phyloP scores from a whole-genome alignment of 1,284 basidiomycete genomes.

The Veloboletus limbatus region DNA sequence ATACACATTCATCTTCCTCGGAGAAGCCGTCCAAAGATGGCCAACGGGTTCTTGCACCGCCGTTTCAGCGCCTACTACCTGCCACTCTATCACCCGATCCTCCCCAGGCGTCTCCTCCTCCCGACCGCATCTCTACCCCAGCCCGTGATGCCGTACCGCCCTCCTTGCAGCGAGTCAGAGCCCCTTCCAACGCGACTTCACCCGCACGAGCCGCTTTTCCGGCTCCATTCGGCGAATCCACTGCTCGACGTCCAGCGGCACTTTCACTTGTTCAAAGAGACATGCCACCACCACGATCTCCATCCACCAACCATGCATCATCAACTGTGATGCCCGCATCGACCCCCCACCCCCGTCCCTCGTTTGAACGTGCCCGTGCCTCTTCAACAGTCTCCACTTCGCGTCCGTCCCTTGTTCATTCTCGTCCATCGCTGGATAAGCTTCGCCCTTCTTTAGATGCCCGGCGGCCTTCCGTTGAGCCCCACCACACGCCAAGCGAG shows the following conservation, averaged over 20 bases:
- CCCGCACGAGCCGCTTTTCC: conserved; percentile 15
- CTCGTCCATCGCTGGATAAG: conserved; percentile 15
- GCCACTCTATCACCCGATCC: conserved; percentile 7
- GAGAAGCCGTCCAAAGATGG: conserved; percentile 9
- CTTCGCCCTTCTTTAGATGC: conserved; percentile 11
- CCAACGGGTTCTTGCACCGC: conserved; percentile 13
- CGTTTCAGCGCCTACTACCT: conserved; percentile 25
- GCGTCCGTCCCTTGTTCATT: conserved; percentile 16
- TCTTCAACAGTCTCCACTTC: conserved; percentile 15
- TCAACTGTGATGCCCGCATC: conserved; percentile 15
- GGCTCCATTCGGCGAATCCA: conserved; percentile 13
- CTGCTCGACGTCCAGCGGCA: conserved; percentile 15
- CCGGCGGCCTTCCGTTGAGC: conserved; percentile 18
- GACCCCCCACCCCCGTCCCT: conserved; percentile 11
- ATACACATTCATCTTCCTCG: conserved; percentile 2
- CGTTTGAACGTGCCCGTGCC: conserved; percentile 17
- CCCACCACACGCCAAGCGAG: conserved; percentile 8
- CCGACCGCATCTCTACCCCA: conserved; percentile 20
- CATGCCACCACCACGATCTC: conserved; percentile 11
- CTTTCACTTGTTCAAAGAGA: conserved; percentile 17
- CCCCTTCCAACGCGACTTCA: conserved; percentile 19
- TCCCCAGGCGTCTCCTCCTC: conserved; percentile 6
- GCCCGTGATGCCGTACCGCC: conserved; percentile 17
- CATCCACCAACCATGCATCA: conserved; percentile 5
- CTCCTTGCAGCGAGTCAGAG: conserved; percentile 16